Percentiles rank a stretch among this genome's conserved stretches.
phyloP scores from a whole-genome alignment of 768 basidiomycete genomes.

The Boletus eberwhitei region DNA sequence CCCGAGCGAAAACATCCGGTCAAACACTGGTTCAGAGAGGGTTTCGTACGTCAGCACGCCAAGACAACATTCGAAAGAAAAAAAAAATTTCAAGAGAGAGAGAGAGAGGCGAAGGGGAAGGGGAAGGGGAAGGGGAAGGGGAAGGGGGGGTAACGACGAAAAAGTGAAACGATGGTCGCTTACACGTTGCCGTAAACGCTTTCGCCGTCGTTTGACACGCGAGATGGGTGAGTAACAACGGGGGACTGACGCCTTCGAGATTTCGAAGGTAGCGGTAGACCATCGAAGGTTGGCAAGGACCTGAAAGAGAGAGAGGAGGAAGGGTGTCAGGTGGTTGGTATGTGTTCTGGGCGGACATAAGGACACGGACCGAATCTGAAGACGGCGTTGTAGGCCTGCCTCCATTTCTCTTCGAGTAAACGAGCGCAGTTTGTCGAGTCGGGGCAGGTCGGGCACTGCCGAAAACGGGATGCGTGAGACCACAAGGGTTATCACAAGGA shows the following conservation, averaged over 20 bases:
- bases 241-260: slow-evolving; percentile 88
- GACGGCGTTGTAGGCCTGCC: slow-evolving; percentile 80
- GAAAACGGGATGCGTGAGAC: background rate
- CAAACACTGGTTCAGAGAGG: slow-evolving; percentile 58
- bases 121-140: no score
- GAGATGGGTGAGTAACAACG: slow-evolving; percentile 80
- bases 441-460: slow-evolving; percentile 78
- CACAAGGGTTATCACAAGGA: background rate
- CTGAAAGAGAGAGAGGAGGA: slow-evolving; percentile 29
- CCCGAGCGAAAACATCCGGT: slow-evolving; percentile 85
- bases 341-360: no score
- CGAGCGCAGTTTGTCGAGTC: slow-evolving; percentile 77
- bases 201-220: slow-evolving; percentile 88
- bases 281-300: slow-evolving; percentile 87
- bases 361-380: slow-evolving; percentile 69
- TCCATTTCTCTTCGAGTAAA: slow-evolving; percentile 90
- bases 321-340: background rate
- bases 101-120: no score
- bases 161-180: slow-evolving; percentile 14
- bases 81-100: background rate
- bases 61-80: background rate
- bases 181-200: slow-evolving; percentile 82
- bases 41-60: background rate
- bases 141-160: background rate
- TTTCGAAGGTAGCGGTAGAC: slow-evolving; percentile 88